These are phyloP conservation scores for Xylogone sp. DNA, from an alignment of 2,329 filamentous ascomycete species.

Conservation along the genomic window DNA sequence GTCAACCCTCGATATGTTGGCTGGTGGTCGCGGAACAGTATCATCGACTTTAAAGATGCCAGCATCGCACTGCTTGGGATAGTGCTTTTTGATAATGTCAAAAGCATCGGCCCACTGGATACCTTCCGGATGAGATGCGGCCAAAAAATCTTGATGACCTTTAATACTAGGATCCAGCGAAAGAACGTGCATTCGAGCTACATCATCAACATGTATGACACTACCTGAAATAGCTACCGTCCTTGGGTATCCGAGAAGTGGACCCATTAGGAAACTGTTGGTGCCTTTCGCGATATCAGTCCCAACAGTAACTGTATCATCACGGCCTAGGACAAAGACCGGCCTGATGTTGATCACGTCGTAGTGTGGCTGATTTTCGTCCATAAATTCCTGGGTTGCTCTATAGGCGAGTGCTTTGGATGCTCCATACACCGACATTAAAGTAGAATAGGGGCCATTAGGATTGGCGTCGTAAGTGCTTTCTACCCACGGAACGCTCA, in stretches of 20 bases:
- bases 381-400: constrained; percentile 8
- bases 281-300: constrained; percentile 18
- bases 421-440: constrained; percentile 31
- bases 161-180: constrained; percentile 18
- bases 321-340: background rate
- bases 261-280: background rate
- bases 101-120: constrained; percentile 32
- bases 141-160: constrained; percentile 30
- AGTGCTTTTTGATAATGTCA: constrained; percentile 28
- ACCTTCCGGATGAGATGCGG: constrained; percentile 15
- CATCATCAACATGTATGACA: constrained; percentile 7
- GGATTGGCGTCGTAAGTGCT: constrained; percentile 12
- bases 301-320: constrained; percentile 7
- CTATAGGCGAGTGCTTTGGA: constrained; percentile 12
- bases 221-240: background rate
- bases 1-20: constrained; percentile 10
- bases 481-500: background rate
- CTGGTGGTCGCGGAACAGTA: constrained; percentile 24
- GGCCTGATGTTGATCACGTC: constrained; percentile 4
- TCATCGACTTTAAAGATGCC: constrained; percentile 19
- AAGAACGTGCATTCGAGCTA: constrained; percentile 8
- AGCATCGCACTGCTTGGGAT: constrained; percentile 20
- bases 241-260: background rate
- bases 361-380: constrained; percentile 4
- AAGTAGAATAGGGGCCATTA: constrained; percentile 24